Evolutionary conservation across 345 rosid species (phyloP).

Genomic region (Heritiera littoralis): DNA sequence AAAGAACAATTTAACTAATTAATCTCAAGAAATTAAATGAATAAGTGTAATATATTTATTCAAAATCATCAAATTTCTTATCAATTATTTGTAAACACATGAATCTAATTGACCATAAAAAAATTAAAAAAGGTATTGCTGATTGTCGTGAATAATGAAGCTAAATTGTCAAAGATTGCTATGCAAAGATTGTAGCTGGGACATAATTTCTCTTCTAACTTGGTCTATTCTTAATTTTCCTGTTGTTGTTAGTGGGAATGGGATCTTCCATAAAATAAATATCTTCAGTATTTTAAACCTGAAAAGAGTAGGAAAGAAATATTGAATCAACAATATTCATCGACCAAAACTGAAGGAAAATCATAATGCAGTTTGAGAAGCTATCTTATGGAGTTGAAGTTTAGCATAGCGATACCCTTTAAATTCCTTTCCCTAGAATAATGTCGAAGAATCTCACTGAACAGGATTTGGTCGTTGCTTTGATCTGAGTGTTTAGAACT

Average conservation of each 20-base stretch:
- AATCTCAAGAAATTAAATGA: too few species aligned
- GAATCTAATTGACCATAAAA: too few species aligned
- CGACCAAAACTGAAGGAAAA: neutral
- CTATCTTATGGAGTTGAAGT: neutral
- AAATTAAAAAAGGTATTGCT: too few species aligned
- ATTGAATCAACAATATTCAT: neutral
- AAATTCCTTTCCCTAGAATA: constrained; percentile 54
- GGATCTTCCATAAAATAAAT: constrained; percentile 62
- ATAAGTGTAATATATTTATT: too few species aligned
- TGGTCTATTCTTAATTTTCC: constrained; percentile 76
- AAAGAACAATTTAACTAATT: too few species aligned
- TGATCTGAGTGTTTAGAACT: constrained; percentile 10
- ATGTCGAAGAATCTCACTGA: constrained; percentile 50
- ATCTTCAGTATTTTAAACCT: constrained; percentile 81
- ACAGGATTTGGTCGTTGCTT: constrained; percentile 33
- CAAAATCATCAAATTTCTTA: too few species aligned
- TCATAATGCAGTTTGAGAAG: neutral
- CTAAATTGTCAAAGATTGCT: constrained; percentile 52
- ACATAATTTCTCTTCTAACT: constrained; percentile 49
- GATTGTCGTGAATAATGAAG: neutral
- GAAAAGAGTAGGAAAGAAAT: constrained; percentile 25
- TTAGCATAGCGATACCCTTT: constrained; percentile 47
- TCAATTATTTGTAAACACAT: too few species aligned
- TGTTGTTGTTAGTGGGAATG: constrained; percentile 63
- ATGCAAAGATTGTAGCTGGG: constrained; percentile 38